A percentile compares a stretch with the other conserved stretches of the same genome.
phyloP scores from a whole-genome alignment of 305 asterid species.

The Fraxinus baroniana region DNA sequence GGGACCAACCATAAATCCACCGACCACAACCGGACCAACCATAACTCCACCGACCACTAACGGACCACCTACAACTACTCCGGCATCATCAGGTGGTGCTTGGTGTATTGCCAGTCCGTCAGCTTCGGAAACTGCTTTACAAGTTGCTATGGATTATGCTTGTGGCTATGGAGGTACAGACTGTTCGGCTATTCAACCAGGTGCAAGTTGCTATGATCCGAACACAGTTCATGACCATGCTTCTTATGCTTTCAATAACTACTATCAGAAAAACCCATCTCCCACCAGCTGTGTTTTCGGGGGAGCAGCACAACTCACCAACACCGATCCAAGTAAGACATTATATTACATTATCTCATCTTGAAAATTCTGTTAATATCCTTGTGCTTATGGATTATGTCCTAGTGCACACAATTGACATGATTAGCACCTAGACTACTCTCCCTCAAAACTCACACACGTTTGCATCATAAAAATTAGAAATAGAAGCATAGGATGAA shows the following conservation, averaged over 20 bases:
- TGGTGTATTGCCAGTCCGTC: conserved; percentile 56
- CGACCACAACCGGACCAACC: conserved; percentile 8
- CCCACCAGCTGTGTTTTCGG: conserved; percentile 65
- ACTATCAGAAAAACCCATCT: conserved; percentile 58
- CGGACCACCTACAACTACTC: conserved; percentile 21
- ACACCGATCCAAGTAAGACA: conserved; percentile 61
- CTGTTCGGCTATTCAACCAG: conserved; percentile 48
- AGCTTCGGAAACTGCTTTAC: conserved; percentile 54
- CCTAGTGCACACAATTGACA: neutral
- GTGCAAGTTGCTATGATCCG: conserved; percentile 50
- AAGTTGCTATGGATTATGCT: conserved; percentile 64
- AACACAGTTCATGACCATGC: conserved; percentile 55
- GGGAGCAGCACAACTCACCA: conserved; percentile 53
- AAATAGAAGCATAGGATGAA: neutral
- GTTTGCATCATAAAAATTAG: neutral
- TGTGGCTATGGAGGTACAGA: conserved; percentile 62
- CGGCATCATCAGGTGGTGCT: conserved; percentile 34
- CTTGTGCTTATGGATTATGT: neutral
- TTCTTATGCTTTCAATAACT: conserved; percentile 59
- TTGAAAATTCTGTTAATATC: neutral
- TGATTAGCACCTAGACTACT: neutral
- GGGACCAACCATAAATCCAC: conserved; percentile 24
- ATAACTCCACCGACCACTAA: conserved; percentile 4
- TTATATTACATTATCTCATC: neutral
- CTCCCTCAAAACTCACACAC: neutral